Base-by-base conservation (phyloP, 805 yeast genomes). In the Zygoascus ofunaensis region DNA sequence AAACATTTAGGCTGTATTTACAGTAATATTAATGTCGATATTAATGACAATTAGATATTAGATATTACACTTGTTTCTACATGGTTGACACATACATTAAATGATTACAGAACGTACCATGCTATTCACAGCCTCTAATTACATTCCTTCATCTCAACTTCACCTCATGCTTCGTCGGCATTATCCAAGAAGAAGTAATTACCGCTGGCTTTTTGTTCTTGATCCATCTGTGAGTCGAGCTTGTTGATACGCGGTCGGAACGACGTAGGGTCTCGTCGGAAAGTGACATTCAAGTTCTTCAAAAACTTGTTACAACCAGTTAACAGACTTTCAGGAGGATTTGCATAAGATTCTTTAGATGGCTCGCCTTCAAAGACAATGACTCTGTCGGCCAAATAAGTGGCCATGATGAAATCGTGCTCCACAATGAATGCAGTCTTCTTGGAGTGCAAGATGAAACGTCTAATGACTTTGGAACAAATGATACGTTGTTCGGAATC, bases 391-490 rank as follows among this genome's bases (percentile, higher is more conserved):
- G 99, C 98, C 74, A 92, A 77, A 66, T 92, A 92, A 15, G 99
- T 92, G 53, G 98, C 97, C 99, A 92, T 92, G 73, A 92, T 92
- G 77, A 92, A 92, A 77, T 92, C 99, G 80, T 92, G 99, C 81
- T 92, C 99, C 48, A 92, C 99, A 58, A 92, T 74, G 66, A 92
- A 92, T n/a, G 99, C 98, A 38, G 97, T 90, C 76, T 90, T 92
- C 74, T 90, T 89, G 56, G 96, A 79, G 64, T 92, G 98, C 64
- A 92, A 72, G 60, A 92, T 85, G 63, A 87, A 92, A 69, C 96
- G 82, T 77, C 96, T 84, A 59, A 92, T 92, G 56, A 92, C 98
- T 74, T 92, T 92, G 43, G 98, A 85, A 75, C 98, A 92, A 55
- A 92, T 84, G 61, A 92, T 87, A 86, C 99, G 97, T 71, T 92